Evolutionary conservation across 305 asterid genomes (phyloP).

Genomic region (Fraxinus albicans): DNA sequence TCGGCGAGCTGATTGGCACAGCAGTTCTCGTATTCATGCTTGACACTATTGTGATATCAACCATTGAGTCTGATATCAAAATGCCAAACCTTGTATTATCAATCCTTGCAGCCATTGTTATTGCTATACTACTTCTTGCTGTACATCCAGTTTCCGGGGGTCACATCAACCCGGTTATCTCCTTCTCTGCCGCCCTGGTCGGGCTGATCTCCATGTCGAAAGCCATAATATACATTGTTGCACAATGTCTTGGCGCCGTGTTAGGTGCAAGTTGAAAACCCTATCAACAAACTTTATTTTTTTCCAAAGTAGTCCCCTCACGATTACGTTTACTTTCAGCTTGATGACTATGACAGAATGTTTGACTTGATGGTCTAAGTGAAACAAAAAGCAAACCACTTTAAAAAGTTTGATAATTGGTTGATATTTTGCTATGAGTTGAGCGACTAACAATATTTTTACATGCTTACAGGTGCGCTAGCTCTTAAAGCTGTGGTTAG

Average conservation of each 20-base stretch:
- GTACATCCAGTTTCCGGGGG: conserved; percentile 69
- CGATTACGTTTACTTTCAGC: neutral
- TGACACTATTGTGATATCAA: conserved; percentile 67
- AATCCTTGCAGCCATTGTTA: conserved; percentile 42
- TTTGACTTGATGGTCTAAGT: too few species aligned
- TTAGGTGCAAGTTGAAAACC: conserved; percentile 22
- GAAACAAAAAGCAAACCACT: neutral
- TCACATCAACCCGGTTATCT: conserved; percentile 68
- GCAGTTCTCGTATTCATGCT: conserved; percentile 65
- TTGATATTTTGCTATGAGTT: neutral
- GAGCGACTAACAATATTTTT: neutral
- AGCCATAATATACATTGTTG: conserved; percentile 48
- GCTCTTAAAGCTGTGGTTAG: conserved; percentile 62
- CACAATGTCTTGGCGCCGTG: conserved; percentile 57
- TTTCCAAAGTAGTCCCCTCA: neutral
- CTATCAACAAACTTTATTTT: neutral
- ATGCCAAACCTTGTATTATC: conserved; percentile 61
- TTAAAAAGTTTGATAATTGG: neutral
- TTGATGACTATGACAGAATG: neutral
- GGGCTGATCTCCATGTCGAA: conserved; percentile 69
- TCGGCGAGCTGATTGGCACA: conserved; percentile 67
- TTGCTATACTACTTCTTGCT: conserved; percentile 46
- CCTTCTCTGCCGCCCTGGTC: conserved; percentile 69
- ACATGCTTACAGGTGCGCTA: conserved; percentile 38
- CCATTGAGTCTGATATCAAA: conserved; percentile 42